Evolutionary conservation across 2,329 filamentous ascomycete species (phyloP).

Genomic region (Xylaria sp.): DNA sequence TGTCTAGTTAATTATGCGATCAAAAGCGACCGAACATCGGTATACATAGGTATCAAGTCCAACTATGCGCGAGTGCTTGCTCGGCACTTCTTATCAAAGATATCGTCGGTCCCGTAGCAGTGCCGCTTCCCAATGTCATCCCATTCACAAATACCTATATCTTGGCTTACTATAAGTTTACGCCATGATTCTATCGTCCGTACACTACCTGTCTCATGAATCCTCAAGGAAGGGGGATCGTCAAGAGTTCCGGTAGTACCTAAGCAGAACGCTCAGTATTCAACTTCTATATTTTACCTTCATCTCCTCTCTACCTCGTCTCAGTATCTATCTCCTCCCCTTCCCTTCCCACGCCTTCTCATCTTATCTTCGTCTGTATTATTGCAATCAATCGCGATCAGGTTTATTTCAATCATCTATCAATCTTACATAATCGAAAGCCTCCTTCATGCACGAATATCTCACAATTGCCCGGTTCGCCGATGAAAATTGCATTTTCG

Average conservation of each 20-base stretch:
- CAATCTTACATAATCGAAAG: not conserved
- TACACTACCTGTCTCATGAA: not conserved
- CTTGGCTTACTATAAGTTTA: no score
- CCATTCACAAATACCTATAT: constrained; percentile 7
- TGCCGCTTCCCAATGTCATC: not conserved
- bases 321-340: not conserved
- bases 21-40: not conserved
- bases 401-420: not conserved
- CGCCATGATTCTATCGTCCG: no score
- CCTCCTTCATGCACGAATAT: not conserved
- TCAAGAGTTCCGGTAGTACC: not conserved
- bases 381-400: not conserved
- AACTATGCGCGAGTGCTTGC: not conserved
- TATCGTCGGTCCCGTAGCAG: constrained; percentile 11
- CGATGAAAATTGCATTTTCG: not conserved
- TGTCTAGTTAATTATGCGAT: not conserved
- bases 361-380: not conserved
- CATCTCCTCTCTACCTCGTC: not conserved
- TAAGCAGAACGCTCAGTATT: not conserved
- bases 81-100: constrained; percentile 1
- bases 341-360: not conserved
- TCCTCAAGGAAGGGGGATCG: constrained; percentile 8
- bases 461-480: not conserved
- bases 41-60: not conserved
- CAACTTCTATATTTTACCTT: not conserved